Percentiles rank a stretch among this genome's conserved stretches.
Evolutionary conservation across 176 grass and related monocot genomes (phyloP).

Genomic region (Oryza glaberrima): DNA sequence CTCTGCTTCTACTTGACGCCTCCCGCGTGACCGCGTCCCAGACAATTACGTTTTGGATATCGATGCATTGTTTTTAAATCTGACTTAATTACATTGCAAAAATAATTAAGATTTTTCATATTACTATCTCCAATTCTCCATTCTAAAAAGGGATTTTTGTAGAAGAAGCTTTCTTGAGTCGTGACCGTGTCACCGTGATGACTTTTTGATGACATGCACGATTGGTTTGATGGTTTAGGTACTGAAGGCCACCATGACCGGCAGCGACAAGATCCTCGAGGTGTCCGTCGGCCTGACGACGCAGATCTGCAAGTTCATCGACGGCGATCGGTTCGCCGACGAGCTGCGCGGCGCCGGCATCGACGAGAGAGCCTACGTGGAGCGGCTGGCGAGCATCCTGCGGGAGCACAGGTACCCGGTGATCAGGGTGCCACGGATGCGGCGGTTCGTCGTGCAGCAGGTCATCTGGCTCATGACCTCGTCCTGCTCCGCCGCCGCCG

Average conservation of each 20-base stretch:
- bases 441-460: conserved; percentile 59
- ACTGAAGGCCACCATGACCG: conserved; percentile 53
- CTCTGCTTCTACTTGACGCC: background rate
- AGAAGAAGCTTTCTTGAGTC: no score
- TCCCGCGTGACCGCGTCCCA: no score
- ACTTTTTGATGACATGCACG: no score
- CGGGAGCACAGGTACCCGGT: conserved; percentile 44
- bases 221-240: conserved; percentile 32
- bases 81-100: no score
- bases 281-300: conserved; percentile 54
- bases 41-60: no score
- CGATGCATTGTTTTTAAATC: no score
- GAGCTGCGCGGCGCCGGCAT: conserved; percentile 31
- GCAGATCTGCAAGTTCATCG: conserved; percentile 43
- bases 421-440: conserved; percentile 56
- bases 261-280: conserved; percentile 45
- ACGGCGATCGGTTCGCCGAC: conserved; percentile 34
- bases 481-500: background rate
- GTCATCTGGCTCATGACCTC: conserved; percentile 10
- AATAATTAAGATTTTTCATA: no score
- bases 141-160: no score
- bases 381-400: conserved; percentile 45
- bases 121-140: no score
- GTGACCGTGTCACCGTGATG: no score
- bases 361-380: background rate